These are phyloP conservation scores for Lanmaoa rubissima DNA, from an alignment of 768 basidiomycete species.

Conservation along the genomic window DNA sequence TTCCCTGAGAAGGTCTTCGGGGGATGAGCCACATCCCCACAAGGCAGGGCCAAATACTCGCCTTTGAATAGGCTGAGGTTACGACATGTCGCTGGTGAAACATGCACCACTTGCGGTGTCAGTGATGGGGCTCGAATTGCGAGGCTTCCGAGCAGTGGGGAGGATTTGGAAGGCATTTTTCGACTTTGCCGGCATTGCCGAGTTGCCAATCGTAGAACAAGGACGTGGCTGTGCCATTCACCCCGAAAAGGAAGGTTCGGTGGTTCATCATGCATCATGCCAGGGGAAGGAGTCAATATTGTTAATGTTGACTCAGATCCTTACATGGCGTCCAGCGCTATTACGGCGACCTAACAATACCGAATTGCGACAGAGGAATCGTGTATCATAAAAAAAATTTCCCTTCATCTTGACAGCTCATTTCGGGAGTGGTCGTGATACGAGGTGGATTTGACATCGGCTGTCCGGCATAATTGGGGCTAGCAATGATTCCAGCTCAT, in stretches of 20 bases:
- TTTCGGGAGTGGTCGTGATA: slow-evolving; percentile 17
- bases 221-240: slow-evolving; percentile 12
- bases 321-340: neutral
- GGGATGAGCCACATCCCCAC: slow-evolving; percentile 15
- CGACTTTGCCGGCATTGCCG: slow-evolving; percentile 29
- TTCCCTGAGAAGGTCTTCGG: slow-evolving; percentile 73
- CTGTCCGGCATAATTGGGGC: slow-evolving; percentile 16
- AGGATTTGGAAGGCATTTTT: slow-evolving; percentile 40
- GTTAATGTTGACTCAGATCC: neutral
- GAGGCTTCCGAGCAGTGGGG: slow-evolving; percentile 60
- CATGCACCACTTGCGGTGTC: slow-evolving; percentile 63
- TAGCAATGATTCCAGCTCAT: slow-evolving; percentile 24
- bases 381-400: neutral
- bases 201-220: slow-evolving; percentile 23
- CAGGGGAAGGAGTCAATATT: neutral
- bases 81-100: slow-evolving; percentile 71
- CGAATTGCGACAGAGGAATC: neutral
- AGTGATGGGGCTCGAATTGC: slow-evolving; percentile 64
- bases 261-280: slow-evolving; percentile 9
- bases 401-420: slow-evolving; percentile 21
- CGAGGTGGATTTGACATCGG: slow-evolving; percentile 24
- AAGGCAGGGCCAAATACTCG: slow-evolving; percentile 9
- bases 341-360: neutral
- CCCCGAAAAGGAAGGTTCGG: slow-evolving; percentile 34
- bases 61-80: slow-evolving; percentile 79